phyloP scores from a whole-genome alignment of 1,284 basidiomycete species.

The Ceratobasidium sp. region DNA sequence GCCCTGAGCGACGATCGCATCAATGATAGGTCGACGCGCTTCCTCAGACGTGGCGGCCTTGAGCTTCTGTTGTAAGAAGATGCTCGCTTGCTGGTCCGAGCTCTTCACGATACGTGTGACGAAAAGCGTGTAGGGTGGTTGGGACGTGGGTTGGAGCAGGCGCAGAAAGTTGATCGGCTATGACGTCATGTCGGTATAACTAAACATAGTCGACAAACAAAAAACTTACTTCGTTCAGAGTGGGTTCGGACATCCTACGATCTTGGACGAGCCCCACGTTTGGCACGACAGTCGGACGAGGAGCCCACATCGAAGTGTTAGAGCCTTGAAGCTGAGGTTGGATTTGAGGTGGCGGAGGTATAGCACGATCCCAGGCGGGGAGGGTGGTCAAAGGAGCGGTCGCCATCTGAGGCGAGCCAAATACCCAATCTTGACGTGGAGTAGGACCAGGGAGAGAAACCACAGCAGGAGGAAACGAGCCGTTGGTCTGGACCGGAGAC shows the following conservation, averaged over 20 bases:
- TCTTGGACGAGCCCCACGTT: neutral
- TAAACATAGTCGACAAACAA: neutral
- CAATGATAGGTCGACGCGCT: slow-evolving; percentile 82
- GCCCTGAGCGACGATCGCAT: slow-evolving; percentile 82
- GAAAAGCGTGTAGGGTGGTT: slow-evolving; percentile 82
- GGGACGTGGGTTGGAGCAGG: slow-evolving; percentile 82
- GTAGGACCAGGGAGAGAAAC: neutral
- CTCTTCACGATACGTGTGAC: slow-evolving; percentile 86
- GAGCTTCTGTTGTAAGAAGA: slow-evolving; percentile 81
- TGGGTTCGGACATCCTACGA: slow-evolving; percentile 15
- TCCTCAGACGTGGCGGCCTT: slow-evolving; percentile 73
- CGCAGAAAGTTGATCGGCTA: slow-evolving; percentile 89
- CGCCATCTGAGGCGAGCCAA: slow-evolving; percentile 5
- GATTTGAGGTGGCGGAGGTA: neutral
- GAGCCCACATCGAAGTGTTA: slow-evolving; percentile 36
- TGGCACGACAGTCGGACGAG: slow-evolving; percentile 1
- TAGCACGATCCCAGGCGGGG: slow-evolving; percentile 13
- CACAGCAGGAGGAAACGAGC: neutral
- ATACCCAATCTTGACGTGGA: slow-evolving; percentile 22
- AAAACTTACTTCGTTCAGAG: slow-evolving; percentile 26
- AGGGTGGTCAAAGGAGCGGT: neutral
- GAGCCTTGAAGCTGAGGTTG: neutral
- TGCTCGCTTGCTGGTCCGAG: slow-evolving; percentile 89
- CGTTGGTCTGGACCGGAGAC: neutral
- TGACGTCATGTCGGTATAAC: neutral